phyloP scores from a whole-genome alignment of 148 eudicot genomes.

The Drosera capensis region DNA sequence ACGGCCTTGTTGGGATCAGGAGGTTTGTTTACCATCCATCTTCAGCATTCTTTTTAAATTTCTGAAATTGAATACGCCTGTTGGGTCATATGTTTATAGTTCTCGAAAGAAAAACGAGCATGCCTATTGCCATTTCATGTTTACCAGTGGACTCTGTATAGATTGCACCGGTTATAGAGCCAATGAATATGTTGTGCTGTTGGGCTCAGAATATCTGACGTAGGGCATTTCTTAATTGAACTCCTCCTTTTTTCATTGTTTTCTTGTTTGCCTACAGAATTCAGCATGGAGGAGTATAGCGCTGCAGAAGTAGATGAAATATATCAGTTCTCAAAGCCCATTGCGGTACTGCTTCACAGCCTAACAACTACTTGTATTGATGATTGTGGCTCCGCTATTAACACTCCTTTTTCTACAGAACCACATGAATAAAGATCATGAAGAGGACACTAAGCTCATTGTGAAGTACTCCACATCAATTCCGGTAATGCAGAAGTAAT shows the following conservation, averaged over 20 bases:
- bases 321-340: constrained; percentile 79
- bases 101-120: not conserved
- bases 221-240: not conserved
- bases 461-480: constrained; percentile 74
- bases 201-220: not conserved
- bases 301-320: constrained; percentile 71
- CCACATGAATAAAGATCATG: too few species aligned
- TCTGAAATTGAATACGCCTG: not conserved
- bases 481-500: constrained; percentile 78
- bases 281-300: constrained; percentile 55
- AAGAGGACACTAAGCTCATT: too few species aligned
- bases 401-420: too few species aligned
- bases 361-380: not conserved
- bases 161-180: too few species aligned
- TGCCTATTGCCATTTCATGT: too few species aligned
- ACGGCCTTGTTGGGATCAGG: constrained; percentile 93
- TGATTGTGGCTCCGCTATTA: not conserved
- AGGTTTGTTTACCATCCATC: constrained; percentile 38
- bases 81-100: not conserved
- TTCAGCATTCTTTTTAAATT: not conserved
- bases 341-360: constrained; percentile 33
- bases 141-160: not conserved
- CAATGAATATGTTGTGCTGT: too few species aligned
- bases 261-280: constrained; percentile 42
- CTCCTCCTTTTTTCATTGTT: not conserved